Evolutionary conservation across 73 alveolate species (phyloP), one percentile per base, ranked within the genome.

Genomic region (Paraurostyla sp.): DNA sequence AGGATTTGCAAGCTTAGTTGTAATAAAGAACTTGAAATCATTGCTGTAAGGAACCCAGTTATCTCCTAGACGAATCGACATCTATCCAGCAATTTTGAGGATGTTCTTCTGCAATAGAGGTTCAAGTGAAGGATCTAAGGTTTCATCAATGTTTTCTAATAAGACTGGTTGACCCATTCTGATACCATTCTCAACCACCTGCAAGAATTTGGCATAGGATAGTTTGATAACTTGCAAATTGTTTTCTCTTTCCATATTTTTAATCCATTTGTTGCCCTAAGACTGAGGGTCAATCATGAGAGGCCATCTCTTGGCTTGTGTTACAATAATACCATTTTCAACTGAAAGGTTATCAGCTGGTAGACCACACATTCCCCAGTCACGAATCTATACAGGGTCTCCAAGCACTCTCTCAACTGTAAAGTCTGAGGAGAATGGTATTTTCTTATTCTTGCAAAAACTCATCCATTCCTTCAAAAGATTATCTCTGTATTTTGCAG

Each of bases 1-100:
- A 29, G 99, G 99, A 84, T 99, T 99, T n/a, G 99, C 98, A 92
- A 98, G 94, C 93, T 99, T 99, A 25, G 99, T 96, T 35, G 99
- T 99, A 93, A 99, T 95, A 80, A 93, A 98, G 93, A 99, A 97
- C 73, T 96, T 97, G 94, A 99, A 99, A 32, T 98, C 99, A 35
- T 92, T 80, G 54, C 95, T 88, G 93, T 97, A 99, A 30, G 99
- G 99, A 76, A 99, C 97, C 50, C 97, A 98, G 51, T 95, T 91
- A 76, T 98, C 99, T 0, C 99, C 99, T 84, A 99, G 94, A 20
- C 99, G 92, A 71, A 99, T 87, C 71, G 94, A 76, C 85, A 62
- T 65, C 83, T 97, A 97, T 23, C 99, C 99, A 22, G 98, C 99
- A 80, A 95, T 94, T 89, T 99, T 98, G 92, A 96, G 93, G 51